Base-by-base conservation (phyloP, 345 rosid species). In the Salix koriyanagi region DNA sequence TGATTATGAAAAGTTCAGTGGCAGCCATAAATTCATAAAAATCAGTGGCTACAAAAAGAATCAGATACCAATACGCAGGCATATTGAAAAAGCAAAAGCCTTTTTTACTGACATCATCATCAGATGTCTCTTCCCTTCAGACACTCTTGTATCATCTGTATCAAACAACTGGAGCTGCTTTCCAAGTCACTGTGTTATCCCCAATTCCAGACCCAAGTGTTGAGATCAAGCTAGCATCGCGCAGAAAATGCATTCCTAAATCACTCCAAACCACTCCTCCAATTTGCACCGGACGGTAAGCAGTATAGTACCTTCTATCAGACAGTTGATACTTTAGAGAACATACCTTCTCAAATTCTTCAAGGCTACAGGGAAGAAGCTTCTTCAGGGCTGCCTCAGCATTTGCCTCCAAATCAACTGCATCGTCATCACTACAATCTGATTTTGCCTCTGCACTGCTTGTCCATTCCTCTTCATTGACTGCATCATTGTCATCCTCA, bases 351-450 rank as follows among this genome's bases (percentile, higher is more conserved):
- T 82, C 90, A 37, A 94, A 88, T 44, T 92, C 98, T 84, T 92
- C 94, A 44, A 92, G 86, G 80, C 83, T 85, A 80, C 46, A 85
- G 36, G 97, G 94, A 79, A 87, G 81, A 76, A 92, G 90, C 86
- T 96, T 94, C 85, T 83, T 90, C 64, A 94, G 80, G 64, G 95
- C 94, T 72, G 89, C 95, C 80, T 91, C 98, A 74, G 93, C 90
- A 75, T 91, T 84, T 69, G 89, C 95, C 87, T 84, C 81, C 61
- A 80, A 78, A 83, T 89, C 88, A 84, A 69, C 91, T 86, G 80
- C 97, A 74, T 85, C 91, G 70, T 86, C 85, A 76, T 92, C 97
- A 84, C 92, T 89, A 74, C 90, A 75, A 75, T 93, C 98, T 71
- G 94, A 84, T 87, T 60, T 91, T 7, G 81, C 87, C 82, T 92